phyloP scores from a whole-genome alignment of 2,329 filamentous ascomycete genomes.

The Elsinoe arachidis region DNA sequence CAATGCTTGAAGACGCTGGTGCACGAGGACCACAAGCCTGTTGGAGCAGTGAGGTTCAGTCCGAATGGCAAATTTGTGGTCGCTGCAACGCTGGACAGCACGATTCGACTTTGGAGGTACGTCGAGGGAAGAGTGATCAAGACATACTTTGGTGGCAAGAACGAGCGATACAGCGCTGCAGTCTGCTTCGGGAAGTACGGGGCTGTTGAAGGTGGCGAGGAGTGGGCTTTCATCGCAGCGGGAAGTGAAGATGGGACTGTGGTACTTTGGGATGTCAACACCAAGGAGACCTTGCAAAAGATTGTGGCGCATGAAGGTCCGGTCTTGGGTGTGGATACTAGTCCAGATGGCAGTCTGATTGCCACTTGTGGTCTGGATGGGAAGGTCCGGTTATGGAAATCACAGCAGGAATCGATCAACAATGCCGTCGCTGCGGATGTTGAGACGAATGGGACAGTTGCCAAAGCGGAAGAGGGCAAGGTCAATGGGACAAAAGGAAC shows the following conservation, averaged over 20 bases:
- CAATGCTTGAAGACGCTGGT: conserved; percentile 92
- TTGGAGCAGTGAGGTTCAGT: conserved; percentile 81
- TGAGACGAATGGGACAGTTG: background rate
- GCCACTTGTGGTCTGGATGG: conserved; percentile 56
- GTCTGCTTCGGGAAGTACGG: conserved; percentile 70
- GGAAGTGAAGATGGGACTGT: conserved; percentile 83
- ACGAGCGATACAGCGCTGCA: conserved; percentile 74
- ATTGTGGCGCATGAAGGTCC: conserved; percentile 49
- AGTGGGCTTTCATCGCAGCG: conserved; percentile 60
- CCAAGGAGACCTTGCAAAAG: conserved; percentile 70
- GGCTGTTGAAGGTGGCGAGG: conserved; percentile 21
- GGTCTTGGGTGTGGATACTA: conserved; percentile 53
- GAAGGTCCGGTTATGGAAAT: conserved; percentile 53
- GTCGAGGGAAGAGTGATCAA: conserved; percentile 85
- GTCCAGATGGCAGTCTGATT: conserved; percentile 44
- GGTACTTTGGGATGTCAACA: conserved; percentile 82
- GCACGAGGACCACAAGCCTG: conserved; percentile 89
- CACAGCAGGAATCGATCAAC: background rate
- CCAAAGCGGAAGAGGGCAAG: background rate
- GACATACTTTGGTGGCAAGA: conserved; percentile 90
- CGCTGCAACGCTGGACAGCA: conserved; percentile 84
- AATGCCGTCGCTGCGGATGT: background rate
- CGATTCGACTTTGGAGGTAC: conserved; percentile 90
- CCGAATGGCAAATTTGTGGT: conserved; percentile 91
- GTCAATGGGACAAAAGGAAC: background rate